Evolutionary conservation across 2,329 filamentous ascomycete genomes (phyloP).

Genomic region (Sclerotiophoma versabilis): DNA sequence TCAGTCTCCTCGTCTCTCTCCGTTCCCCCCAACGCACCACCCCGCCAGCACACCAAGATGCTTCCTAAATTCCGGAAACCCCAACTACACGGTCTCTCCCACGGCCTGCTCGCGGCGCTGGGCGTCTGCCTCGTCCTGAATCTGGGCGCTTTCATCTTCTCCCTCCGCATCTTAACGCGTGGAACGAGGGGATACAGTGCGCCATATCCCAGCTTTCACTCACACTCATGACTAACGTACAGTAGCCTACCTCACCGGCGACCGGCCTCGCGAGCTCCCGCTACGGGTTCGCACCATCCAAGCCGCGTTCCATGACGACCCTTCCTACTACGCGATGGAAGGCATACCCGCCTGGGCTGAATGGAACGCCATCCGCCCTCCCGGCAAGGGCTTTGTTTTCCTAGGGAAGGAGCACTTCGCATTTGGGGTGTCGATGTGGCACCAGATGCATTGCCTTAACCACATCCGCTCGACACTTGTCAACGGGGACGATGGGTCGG

Average conservation of each 20-base stretch:
- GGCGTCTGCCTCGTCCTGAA: too few species aligned
- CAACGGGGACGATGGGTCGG: neutral
- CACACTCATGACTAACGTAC: neutral
- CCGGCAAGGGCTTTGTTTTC: slow-evolving; percentile 10
- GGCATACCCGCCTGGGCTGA: slow-evolving; percentile 9
- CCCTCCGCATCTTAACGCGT: too few species aligned
- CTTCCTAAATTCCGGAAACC: too few species aligned
- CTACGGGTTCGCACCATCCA: neutral
- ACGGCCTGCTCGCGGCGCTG: too few species aligned
- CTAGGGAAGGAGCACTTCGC: slow-evolving; percentile 9
- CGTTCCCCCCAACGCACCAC: too few species aligned
- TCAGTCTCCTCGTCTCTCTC: too few species aligned
- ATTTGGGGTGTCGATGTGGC: slow-evolving; percentile 10
- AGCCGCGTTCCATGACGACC: slow-evolving; percentile 3
- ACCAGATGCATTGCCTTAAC: neutral
- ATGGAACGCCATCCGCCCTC: slow-evolving; percentile 11
- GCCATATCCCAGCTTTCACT: too few species aligned
- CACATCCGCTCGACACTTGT: neutral
- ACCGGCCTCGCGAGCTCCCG: neutral
- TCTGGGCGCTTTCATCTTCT: too few species aligned
- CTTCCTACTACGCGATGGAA: slow-evolving; percentile 7
- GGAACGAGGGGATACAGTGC: too few species aligned
- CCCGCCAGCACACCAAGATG: too few species aligned
- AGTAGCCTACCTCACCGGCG: neutral
- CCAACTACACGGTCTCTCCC: too few species aligned